Percentiles rank a stretch among this genome's conserved stretches.
Conservation (phyloP, 441 rosid species). For the Caryocar brasiliense region DNA sequence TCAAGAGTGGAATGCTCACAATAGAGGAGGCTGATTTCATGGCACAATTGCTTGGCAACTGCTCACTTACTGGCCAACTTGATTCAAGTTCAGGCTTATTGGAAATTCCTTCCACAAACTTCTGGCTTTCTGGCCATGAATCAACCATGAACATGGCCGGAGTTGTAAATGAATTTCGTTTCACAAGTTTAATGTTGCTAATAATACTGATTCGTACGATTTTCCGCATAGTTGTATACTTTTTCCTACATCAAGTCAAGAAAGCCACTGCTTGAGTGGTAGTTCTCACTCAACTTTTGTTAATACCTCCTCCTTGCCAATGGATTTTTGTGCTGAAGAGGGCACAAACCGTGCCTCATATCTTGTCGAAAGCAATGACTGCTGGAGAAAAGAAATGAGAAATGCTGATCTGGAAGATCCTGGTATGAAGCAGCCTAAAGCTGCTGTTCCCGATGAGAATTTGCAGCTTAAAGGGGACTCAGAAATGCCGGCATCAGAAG, state of each 20-base stretch:
- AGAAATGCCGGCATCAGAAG: not conserved
- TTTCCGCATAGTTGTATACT: constrained; percentile 22
- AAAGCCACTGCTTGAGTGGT: constrained; percentile 24
- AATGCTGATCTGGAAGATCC: constrained; percentile 20
- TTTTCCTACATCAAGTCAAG: constrained; percentile 16
- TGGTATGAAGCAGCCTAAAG: constrained; percentile 5
- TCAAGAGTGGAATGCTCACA: constrained; percentile 38
- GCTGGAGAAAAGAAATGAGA: constrained; percentile 22
- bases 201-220: constrained; percentile 4
- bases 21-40: constrained; percentile 66
- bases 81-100: constrained; percentile 13
- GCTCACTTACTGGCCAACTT: constrained; percentile 8
- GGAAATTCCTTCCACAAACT: constrained; percentile 15
- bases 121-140: constrained; percentile 31
- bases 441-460: constrained; percentile 10
- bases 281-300: constrained; percentile 18
- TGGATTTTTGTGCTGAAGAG: constrained; percentile 34
- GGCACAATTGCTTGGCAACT: constrained; percentile 47
- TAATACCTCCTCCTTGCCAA: constrained; percentile 13
- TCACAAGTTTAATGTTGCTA: constrained; percentile 5
- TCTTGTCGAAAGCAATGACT: constrained; percentile 27
- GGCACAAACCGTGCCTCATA: constrained; percentile 24
- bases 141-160: constrained; percentile 22
- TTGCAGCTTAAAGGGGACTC: constrained; percentile 11
- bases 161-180: constrained; percentile 10